A percentile compares a stretch with the other conserved stretches of the same genome.
Evolutionary conservation across 225 moss, liverwort and hornwort species (phyloP).

Genomic region (Bryoerythrophyllum caledonicum): DNA sequence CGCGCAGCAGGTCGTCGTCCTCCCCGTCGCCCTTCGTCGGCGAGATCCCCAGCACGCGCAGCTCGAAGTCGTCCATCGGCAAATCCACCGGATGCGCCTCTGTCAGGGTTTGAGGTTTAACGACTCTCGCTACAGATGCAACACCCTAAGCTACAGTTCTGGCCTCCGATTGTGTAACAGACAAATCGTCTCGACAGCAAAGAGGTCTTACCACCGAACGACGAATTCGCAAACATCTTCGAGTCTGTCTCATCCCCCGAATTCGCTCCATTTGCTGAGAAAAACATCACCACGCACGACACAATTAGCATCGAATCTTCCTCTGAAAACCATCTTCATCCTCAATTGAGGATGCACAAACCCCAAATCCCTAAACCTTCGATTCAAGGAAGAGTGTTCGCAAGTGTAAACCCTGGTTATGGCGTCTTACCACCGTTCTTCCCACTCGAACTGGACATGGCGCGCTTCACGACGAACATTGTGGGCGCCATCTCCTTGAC

Average conservation of each 20-base stretch:
- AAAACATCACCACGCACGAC: neutral
- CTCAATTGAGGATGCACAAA: neutral
- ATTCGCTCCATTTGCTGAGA: conserved; percentile 31
- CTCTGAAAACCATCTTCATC: neutral
- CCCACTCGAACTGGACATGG: conserved; percentile 31
- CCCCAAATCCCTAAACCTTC: conserved; percentile 27
- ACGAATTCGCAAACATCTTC: conserved; percentile 6
- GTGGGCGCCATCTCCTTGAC: conserved; percentile 43
- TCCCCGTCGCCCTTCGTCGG: conserved; percentile 50
- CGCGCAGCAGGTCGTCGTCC: conserved; percentile 84
- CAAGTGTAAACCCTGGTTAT: neutral
- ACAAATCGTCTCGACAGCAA: no score
- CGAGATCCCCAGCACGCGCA: conserved; percentile 53
- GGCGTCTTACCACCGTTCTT: conserved; percentile 12
- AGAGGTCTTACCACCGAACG: conserved; percentile 26
- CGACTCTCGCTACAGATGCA: neutral
- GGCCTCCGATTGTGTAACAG: no score
- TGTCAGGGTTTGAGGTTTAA: neutral
- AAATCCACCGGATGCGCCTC: conserved; percentile 43
- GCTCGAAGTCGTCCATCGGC: conserved; percentile 61
- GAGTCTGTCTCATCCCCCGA: conserved; percentile 18
- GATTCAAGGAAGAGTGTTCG: no score
- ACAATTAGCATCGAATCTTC: neutral
- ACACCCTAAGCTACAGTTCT: no score
- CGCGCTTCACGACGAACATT: conserved; percentile 28